Conservation (phyloP, 352 stramenopile species). For the Globisporangium spiculum region DNA sequence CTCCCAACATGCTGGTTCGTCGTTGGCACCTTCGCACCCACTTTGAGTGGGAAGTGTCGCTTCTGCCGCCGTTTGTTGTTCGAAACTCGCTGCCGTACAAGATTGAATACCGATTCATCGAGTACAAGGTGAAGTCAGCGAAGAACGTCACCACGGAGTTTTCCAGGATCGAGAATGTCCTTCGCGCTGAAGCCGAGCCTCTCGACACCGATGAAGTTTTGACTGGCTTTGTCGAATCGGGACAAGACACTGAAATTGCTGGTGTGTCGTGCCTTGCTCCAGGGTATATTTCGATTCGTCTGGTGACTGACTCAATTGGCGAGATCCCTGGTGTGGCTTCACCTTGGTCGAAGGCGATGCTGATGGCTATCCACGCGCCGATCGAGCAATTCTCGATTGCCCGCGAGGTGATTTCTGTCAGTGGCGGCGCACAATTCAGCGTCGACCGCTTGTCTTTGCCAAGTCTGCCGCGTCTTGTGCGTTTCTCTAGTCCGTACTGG, state of each 20-base stretch:
- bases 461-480: constrained; percentile 68
- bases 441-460: constrained; percentile 71
- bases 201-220: constrained; percentile 39
- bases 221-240: constrained; percentile 53
- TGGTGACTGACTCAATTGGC: constrained; percentile 41
- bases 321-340: constrained; percentile 21
- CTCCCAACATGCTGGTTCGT: constrained; percentile 70
- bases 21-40: constrained; percentile 73
- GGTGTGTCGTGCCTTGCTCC: constrained; percentile 66
- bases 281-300: constrained; percentile 69
- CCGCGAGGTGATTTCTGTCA: constrained; percentile 50
- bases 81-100: constrained; percentile 86
- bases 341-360: constrained; percentile 75
- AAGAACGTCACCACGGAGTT: constrained; percentile 58
- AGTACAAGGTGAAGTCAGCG: constrained; percentile 65
- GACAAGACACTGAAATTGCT: constrained; percentile 71
- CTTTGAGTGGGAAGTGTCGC: constrained; percentile 78
- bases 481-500: constrained; percentile 83
- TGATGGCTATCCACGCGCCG: constrained; percentile 79
- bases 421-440: constrained; percentile 56
- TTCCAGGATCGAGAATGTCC: constrained; percentile 49
- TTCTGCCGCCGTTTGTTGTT: constrained; percentile 79
- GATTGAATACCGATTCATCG: constrained; percentile 81
- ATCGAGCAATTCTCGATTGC: constrained; percentile 76
- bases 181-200: constrained; percentile 34